These are phyloP conservation scores for Selenicereus undatus DNA, from an alignment of 148 eudicot genomes.

Conservation along the genomic window DNA sequence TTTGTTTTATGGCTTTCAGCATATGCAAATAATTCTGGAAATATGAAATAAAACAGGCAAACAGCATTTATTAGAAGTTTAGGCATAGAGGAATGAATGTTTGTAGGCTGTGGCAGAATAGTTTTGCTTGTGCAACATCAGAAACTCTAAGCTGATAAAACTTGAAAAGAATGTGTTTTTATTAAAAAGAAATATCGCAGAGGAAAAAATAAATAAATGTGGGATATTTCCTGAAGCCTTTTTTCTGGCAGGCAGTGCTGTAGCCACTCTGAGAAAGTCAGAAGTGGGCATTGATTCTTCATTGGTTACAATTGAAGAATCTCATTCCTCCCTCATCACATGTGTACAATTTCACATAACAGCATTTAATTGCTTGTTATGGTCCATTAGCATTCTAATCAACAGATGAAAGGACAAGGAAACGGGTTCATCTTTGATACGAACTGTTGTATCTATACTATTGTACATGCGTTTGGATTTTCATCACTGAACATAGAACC, in stretches of 20 bases:
- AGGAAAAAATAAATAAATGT: slow-evolving; percentile 9
- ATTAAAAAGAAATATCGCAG: background rate
- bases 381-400: slow-evolving; percentile 25
- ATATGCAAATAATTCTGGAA: background rate
- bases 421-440: slow-evolving; percentile 2
- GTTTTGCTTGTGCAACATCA: background rate
- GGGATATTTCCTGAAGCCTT: background rate
- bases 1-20: background rate
- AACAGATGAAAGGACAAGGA: slow-evolving; percentile 22
- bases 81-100: background rate
- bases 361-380: slow-evolving; percentile 22
- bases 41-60: background rate
- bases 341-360: slow-evolving; percentile 28
- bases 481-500: slow-evolving; percentile 85
- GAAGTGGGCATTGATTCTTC: slow-evolving; percentile 27
- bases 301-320: slow-evolving; percentile 43
- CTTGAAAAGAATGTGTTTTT: background rate
- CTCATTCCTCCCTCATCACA: slow-evolving; percentile 40
- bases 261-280: slow-evolving; percentile 16
- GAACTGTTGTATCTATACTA: slow-evolving; percentile 35
- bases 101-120: background rate
- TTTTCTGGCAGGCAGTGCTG: slow-evolving; percentile 5
- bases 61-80: background rate
- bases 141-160: slow-evolving; percentile 1
- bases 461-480: slow-evolving; percentile 94